phyloP scores from a whole-genome alignment of 345 rosid genomes.

The Arabis alpina region DNA sequence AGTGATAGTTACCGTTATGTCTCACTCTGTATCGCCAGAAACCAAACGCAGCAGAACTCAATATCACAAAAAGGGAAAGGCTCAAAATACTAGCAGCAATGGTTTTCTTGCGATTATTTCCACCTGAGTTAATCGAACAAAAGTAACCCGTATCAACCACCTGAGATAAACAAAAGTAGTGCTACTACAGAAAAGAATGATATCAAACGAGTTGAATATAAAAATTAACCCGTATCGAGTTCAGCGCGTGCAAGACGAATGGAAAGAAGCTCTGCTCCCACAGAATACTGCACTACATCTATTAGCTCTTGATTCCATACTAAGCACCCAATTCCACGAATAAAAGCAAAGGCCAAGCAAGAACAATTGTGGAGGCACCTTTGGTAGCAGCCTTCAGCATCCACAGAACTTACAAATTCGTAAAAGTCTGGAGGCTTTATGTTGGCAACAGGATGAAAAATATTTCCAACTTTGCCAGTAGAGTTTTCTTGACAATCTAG shows the following conservation, averaged over 20 bases:
- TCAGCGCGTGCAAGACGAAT: conserved; percentile 28
- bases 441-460: neutral
- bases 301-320: conserved; percentile 23
- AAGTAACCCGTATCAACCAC: no score
- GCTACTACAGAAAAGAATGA: no score
- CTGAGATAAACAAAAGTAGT: no score
- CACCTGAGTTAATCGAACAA: no score
- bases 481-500: conserved; percentile 2
- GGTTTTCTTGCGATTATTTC: conserved; percentile 8
- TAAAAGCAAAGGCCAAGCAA: conserved; percentile 25
- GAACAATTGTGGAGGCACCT: conserved; percentile 32
- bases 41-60: conserved; percentile 15
- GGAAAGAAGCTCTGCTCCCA: neutral
- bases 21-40: conserved; percentile 10
- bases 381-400: neutral
- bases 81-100: conserved; percentile 10
- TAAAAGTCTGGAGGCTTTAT: conserved; percentile 31
- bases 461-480: conserved; percentile 5
- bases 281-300: conserved; percentile 1
- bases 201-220: neutral
- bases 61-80: conserved; percentile 19
- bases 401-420: neutral
- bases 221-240: conserved; percentile 2
- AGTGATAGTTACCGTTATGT: conserved; percentile 12
- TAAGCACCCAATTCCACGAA: conserved; percentile 24